Conservation (phyloP, 495 filamentous ascomycete species). For the Achaetomiella virescens region DNA sequence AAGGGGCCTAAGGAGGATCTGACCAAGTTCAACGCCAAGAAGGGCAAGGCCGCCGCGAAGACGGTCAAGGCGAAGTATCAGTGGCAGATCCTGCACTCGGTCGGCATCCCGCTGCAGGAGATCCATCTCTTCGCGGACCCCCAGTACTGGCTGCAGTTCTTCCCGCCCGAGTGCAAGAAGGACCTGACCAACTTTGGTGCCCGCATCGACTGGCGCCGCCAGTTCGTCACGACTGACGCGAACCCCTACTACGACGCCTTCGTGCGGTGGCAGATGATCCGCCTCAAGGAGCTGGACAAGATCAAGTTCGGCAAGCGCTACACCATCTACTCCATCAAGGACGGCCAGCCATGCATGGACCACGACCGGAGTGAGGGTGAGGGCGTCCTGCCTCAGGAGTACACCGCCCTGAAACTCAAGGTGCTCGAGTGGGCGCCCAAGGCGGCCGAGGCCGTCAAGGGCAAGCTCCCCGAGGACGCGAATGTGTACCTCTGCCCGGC, state of each 20-base stretch:
- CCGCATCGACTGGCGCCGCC: slow-evolving; percentile 85
- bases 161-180: slow-evolving; percentile 73
- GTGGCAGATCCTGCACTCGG: slow-evolving; percentile 57
- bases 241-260: slow-evolving; percentile 98
- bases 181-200: slow-evolving; percentile 81
- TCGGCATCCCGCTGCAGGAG: slow-evolving; percentile 71
- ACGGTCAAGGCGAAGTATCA: slow-evolving; percentile 71
- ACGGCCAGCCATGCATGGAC: slow-evolving; percentile 96
- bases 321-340: slow-evolving; percentile 93
- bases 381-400: slow-evolving; percentile 84
- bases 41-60: slow-evolving; percentile 90
- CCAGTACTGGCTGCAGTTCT: slow-evolving; percentile 68
- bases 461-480: slow-evolving; percentile 72
- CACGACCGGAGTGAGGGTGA: slow-evolving; percentile 91
- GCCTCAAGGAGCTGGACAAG: slow-evolving; percentile 80
- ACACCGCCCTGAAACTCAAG: slow-evolving; percentile 83
- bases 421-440: slow-evolving; percentile 81
- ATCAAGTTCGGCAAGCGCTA: slow-evolving; percentile 93
- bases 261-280: slow-evolving; percentile 96
- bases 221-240: slow-evolving; percentile 90
- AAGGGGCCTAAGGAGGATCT: slow-evolving; percentile 56
- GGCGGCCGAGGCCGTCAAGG: slow-evolving; percentile 59
- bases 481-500: slow-evolving; percentile 87
- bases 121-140: slow-evolving; percentile 91
- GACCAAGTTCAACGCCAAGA: slow-evolving; percentile 88